phyloP scores from a whole-genome alignment of 768 basidiomycete genomes.

The Lentinus tigrinus region DNA sequence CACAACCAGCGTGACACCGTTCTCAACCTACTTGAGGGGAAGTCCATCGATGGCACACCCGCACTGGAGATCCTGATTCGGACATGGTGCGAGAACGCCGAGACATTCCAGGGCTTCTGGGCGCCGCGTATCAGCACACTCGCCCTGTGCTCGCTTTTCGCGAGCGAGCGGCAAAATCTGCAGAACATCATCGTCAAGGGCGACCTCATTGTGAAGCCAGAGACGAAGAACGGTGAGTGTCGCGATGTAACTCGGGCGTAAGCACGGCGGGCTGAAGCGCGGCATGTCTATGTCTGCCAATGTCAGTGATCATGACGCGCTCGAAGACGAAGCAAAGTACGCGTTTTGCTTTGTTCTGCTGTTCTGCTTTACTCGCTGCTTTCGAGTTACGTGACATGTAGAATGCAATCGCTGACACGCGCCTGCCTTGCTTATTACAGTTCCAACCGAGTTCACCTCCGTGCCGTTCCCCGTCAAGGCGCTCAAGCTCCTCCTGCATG shows the following conservation, averaged over 20 bases:
- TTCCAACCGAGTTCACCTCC: conserved; percentile 81
- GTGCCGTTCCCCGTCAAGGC: conserved; percentile 91
- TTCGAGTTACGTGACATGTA: neutral
- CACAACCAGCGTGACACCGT: conserved; percentile 83
- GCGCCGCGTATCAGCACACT: conserved; percentile 82
- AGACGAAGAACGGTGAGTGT: conserved; percentile 76
- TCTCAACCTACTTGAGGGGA: conserved; percentile 72
- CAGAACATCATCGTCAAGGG: conserved; percentile 80
- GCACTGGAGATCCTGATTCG: conserved; percentile 87
- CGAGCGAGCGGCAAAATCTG: conserved; percentile 62
- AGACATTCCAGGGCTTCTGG: conserved; percentile 96
- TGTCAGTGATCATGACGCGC: conserved; percentile 92
- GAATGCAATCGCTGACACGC: conserved; percentile 21
- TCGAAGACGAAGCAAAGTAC: conserved; percentile 84
- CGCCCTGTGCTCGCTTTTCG: conserved; percentile 74
- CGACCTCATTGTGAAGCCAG: conserved; percentile 81
- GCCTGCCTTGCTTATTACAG: conserved; percentile 36
- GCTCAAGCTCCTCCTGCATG: conserved; percentile 83
- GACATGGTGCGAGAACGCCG: conserved; percentile 93
- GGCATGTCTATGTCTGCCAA: neutral
- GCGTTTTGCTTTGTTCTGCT: conserved; percentile 28
- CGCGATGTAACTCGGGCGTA: neutral
- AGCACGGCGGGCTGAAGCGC: neutral
- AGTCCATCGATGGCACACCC: conserved; percentile 54
- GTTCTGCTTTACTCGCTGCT: neutral